Evolutionary conservation across 2,329 filamentous ascomycete species (phyloP).

Genomic region (Fusarium nematophilum): DNA sequence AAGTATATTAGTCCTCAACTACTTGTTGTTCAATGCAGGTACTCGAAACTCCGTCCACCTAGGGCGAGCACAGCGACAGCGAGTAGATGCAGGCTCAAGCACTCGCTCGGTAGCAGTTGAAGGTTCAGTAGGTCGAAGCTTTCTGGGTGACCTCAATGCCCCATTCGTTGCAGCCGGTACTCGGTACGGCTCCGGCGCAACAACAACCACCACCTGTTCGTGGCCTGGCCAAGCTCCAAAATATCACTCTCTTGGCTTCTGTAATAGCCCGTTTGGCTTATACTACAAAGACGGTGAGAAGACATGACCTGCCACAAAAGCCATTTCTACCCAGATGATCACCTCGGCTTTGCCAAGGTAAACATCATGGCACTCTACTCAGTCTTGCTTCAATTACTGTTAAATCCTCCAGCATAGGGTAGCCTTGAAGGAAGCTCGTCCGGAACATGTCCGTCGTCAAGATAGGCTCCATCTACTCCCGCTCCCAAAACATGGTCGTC

Average conservation of each 20-base stretch:
- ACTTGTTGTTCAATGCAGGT: too few relatives aligned
- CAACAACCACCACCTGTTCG: conserved; percentile 20
- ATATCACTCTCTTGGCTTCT: conserved; percentile 4
- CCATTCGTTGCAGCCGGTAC: conserved; percentile 2
- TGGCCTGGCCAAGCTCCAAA: conserved; percentile 11
- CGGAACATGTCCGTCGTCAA: conserved; percentile 30
- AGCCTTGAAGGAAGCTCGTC: conserved; percentile 2
- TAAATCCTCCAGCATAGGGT: background rate
- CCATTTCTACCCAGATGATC: background rate
- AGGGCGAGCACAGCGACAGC: too few relatives aligned
- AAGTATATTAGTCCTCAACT: too few relatives aligned
- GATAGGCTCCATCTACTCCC: conserved; percentile 3
- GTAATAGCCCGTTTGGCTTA: background rate
- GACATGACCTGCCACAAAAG: background rate
- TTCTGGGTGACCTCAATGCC: background rate
- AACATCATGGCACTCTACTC: background rate
- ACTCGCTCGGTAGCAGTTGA: too few relatives aligned
- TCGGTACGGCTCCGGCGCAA: conserved; percentile 30
- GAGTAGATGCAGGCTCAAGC: too few relatives aligned
- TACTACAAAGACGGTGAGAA: background rate
- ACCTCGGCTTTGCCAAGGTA: background rate
- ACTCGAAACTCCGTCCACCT: background rate
- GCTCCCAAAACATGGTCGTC: background rate
- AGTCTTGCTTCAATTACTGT: background rate
- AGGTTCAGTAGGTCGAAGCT: too few relatives aligned